Evolutionary conservation across 148 eudicot genomes (phyloP).

Genomic region (Salicornia ramosissima): DNA sequence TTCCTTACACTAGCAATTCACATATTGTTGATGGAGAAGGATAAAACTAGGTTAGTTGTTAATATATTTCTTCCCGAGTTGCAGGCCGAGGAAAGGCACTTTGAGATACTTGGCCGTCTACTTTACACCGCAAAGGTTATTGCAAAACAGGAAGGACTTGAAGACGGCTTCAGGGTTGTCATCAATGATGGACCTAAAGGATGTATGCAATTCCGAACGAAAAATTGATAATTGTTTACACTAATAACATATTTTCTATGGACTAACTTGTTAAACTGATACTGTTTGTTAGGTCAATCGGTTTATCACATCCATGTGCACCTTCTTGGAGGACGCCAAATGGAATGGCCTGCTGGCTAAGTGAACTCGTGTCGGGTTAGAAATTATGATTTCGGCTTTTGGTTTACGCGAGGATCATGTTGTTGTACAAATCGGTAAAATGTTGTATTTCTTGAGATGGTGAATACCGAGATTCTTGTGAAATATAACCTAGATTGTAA

Average conservation of each 20-base stretch:
- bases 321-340: conserved; percentile 90
- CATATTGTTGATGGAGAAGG: not conserved
- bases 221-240: not conserved
- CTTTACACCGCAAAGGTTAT: conserved; percentile 78
- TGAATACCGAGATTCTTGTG: not conserved
- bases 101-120: conserved; percentile 80
- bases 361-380: not conserved
- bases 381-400: not conserved
- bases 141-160: conserved; percentile 89
- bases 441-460: not conserved
- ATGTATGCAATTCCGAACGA: conserved; percentile 37
- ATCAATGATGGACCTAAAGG: conserved; percentile 88
- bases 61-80: not conserved
- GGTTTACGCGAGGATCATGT: not conserved
- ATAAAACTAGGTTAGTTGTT: not conserved
- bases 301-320: conserved; percentile 88
- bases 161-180: conserved; percentile 78
- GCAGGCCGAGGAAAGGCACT: conserved; percentile 88
- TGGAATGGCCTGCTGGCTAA: conserved; percentile 98
- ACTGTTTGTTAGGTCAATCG: conserved; percentile 67
- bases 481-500: not conserved
- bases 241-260: conserved; percentile 6
- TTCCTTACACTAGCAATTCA: not conserved
- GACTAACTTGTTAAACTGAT: conserved; percentile 1
- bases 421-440: not conserved